Percentiles rank a stretch among this genome's conserved stretches.
Evolutionary conservation across 1,284 basidiomycete genomes (phyloP).

Genomic region (Ustanciosporium gigantosporum): DNA sequence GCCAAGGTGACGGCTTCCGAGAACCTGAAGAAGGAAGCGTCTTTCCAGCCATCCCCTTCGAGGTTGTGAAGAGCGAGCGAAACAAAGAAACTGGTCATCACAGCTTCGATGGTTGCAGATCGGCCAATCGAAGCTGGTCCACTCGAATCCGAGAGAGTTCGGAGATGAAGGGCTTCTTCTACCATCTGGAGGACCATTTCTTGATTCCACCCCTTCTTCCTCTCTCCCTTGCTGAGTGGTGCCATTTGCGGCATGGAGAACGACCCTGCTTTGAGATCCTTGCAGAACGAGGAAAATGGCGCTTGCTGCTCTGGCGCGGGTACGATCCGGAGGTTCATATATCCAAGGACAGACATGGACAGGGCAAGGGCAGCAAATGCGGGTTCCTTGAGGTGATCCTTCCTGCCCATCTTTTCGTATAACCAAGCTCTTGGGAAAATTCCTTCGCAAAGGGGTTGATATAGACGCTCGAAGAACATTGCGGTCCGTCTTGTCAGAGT

Average conservation of each 20-base stretch:
- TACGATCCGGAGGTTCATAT: constrained; percentile 8
- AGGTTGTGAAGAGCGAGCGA: constrained; percentile 31
- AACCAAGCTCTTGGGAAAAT: constrained; percentile 45
- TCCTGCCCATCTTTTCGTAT: constrained; percentile 33
- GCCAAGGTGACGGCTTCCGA: constrained; percentile 42
- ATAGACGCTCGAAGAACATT: constrained; percentile 49
- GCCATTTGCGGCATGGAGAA: constrained; percentile 19
- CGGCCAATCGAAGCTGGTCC: constrained; percentile 31
- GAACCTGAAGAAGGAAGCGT: constrained; percentile 29
- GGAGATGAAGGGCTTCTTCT: constrained; percentile 9
- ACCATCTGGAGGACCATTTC: constrained; percentile 4
- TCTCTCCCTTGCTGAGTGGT: neutral
- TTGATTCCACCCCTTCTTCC: neutral
- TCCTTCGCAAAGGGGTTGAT: constrained; percentile 38
- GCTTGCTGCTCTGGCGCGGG: neutral
- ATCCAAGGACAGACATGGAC: constrained; percentile 37
- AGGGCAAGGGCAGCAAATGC: constrained; percentile 41
- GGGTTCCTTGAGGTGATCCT: constrained; percentile 34
- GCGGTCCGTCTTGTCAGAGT: constrained; percentile 46
- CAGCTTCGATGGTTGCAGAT: constrained; percentile 15
- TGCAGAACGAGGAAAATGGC: too few species aligned
- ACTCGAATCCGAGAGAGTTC: constrained; percentile 3
- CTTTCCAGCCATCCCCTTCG: constrained; percentile 9
- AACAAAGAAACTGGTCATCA: constrained; percentile 35
- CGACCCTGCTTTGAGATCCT: neutral